Conservation (phyloP, 164 flowering plant species). For the Chloranthus sessilifolius region DNA sequence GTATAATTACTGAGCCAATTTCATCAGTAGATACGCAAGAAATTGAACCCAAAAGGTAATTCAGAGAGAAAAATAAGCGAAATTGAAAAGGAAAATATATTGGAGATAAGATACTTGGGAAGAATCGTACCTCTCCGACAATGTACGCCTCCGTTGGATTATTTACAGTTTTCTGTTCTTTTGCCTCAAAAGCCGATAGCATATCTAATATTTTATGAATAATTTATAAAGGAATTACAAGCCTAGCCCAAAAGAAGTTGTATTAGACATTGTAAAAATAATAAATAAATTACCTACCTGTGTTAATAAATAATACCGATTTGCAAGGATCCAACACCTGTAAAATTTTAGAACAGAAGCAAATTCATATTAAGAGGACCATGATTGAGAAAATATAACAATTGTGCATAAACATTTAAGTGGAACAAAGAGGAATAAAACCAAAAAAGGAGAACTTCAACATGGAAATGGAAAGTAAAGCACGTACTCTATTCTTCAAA, state of each 20-base stretch:
- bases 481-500: too few relatives aligned
- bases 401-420: too few relatives aligned
- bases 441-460: too few relatives aligned
- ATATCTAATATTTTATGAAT: constrained; percentile 34
- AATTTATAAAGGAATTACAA: constrained; percentile 7
- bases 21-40: too few relatives aligned
- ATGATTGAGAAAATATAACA: too few relatives aligned
- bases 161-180: constrained; percentile 57
- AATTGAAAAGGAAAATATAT: too few relatives aligned
- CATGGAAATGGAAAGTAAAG: too few relatives aligned
- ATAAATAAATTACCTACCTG: constrained; percentile 43
- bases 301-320: constrained; percentile 71
- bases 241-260: neutral
- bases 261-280: neutral
- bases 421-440: too few relatives aligned
- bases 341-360: constrained; percentile 10
- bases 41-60: too few relatives aligned
- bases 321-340: constrained; percentile 69
- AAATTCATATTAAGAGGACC: neutral
- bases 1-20: too few relatives aligned
- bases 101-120: too few relatives aligned
- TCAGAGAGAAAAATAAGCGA: too few relatives aligned
- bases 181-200: constrained; percentile 70
- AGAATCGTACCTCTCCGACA: constrained; percentile 51
- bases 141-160: constrained; percentile 76